Base-by-base conservation (phyloP, 805 yeast genomes). In the Wickerhamomyces rabaulensis region DNA sequence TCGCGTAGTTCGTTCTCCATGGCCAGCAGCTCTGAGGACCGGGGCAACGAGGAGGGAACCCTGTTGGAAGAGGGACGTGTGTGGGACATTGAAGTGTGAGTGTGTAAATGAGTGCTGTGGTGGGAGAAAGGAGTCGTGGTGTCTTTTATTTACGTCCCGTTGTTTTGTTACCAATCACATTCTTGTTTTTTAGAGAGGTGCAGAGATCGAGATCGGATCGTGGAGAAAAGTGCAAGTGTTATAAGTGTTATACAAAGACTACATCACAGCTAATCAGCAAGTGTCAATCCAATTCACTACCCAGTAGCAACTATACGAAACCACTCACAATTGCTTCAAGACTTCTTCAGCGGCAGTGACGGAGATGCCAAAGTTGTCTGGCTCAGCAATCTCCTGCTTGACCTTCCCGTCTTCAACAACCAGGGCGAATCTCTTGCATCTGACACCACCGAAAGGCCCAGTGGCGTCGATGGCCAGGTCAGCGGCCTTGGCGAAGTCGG, bases 401-500 rank as follows among this genome's bases (percentile, higher is more conserved):
- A 90, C 90, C 57, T 72, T 74, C 48, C 95, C 95, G 55, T 89
- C 79, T 51, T 86, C 84, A 15, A 88, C 82, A 44, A 87, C 66
- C 39, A 87, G 70, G 19, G 92, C 95, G 56, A 78, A 86, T 67
- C 97, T 79, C 67, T 78, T 79, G 39, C 84, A 74, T 68, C 97
- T 79, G 48, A 70, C 66, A 61, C 82, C 82, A 42, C 97, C 97
- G 60, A 90, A 87, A 60, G 85, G 66, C 51, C 75, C 74, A 49
- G 84, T 57, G 40, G 95, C 95, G 61, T 89, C 96, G 53, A 89
- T 87, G 29, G 74, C 68, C 47, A 83, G 69, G 52, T 79, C 94
- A 61, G 84, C 71, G 19, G 76, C 79, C 45, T 71, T 71, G 51
- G 84, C 77, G 61, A 89, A 87, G 43, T 79, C 83, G 22, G 85